Evolutionary conservation across 1,284 basidiomycete genomes (phyloP).

Genomic region (Heliocybe sulcata): DNA sequence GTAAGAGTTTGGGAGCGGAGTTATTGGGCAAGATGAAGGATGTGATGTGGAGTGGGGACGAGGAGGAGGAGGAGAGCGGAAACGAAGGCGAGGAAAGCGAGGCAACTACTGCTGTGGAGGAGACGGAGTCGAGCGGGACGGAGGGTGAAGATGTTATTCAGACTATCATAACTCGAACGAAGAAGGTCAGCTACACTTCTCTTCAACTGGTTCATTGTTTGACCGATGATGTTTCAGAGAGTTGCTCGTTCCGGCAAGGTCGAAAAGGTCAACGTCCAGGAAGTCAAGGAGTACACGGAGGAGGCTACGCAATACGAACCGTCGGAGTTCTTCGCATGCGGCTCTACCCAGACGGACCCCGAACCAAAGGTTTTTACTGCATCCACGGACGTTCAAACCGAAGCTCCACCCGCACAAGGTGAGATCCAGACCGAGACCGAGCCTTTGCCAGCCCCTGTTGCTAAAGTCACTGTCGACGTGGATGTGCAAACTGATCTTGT

Average conservation of each 20-base stretch:
- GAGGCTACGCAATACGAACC: slow-evolving; percentile 59
- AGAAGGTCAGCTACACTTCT: slow-evolving; percentile 41
- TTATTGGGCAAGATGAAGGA: slow-evolving; percentile 53
- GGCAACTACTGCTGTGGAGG: slow-evolving; percentile 20
- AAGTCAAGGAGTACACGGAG: slow-evolving; percentile 65
- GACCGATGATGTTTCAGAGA: slow-evolving; percentile 35
- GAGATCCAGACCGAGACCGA: slow-evolving; percentile 37
- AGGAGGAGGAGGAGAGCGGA: slow-evolving; percentile 35
- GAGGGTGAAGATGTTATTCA: slow-evolving; percentile 73
- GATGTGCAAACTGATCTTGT: slow-evolving; percentile 57
- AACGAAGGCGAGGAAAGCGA: slow-evolving; percentile 13
- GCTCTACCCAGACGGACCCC: slow-evolving; percentile 29
- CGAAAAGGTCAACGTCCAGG: slow-evolving; percentile 50
- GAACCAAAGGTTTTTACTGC: slow-evolving; percentile 17
- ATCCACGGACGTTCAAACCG: slow-evolving; percentile 22
- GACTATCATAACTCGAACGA: slow-evolving; percentile 76
- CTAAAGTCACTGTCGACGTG: slow-evolving; percentile 33
- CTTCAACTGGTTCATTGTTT: background rate
- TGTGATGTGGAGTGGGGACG: slow-evolving; percentile 37
- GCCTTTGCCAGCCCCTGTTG: slow-evolving; percentile 19
- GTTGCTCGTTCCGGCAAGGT: slow-evolving; percentile 49
- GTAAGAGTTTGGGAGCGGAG: slow-evolving; percentile 79
- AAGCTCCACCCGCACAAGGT: slow-evolving; percentile 19
- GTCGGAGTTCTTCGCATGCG: slow-evolving; percentile 34
- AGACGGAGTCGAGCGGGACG: slow-evolving; percentile 38